Conservation (phyloP, 257 asterid species). For the Knoxia roxburghii region DNA sequence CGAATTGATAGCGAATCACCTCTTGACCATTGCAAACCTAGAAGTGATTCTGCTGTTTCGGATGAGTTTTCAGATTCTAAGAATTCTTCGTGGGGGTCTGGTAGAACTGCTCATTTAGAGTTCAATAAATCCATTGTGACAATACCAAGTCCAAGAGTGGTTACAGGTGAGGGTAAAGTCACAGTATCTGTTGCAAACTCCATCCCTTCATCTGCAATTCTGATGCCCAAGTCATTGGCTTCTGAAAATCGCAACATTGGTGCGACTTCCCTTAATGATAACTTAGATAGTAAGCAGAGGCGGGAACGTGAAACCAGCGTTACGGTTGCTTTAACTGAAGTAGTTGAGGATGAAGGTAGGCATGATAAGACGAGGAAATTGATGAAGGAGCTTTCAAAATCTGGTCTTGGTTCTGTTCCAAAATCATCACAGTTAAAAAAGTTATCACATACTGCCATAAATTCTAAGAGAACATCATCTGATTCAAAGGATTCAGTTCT, state of each 20-base stretch:
- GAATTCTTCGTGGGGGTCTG: conserved; percentile 37
- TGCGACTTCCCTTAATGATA: conserved; percentile 34
- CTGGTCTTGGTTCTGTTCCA: conserved; percentile 28
- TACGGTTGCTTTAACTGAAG: conserved; percentile 42
- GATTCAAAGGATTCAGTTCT: conserved; percentile 45
- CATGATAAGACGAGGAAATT: conserved; percentile 53
- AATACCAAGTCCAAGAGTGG: conserved; percentile 32
- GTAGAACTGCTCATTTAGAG: conserved; percentile 45
- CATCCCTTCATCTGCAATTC: conserved; percentile 32
- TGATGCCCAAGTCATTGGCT: conserved; percentile 38
- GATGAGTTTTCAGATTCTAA: conserved; percentile 47
- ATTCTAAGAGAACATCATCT: conserved; percentile 43
- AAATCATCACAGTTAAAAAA: conserved; percentile 45
- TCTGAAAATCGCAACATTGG: conserved; percentile 24
- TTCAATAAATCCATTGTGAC: conserved; percentile 33
- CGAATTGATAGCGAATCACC: conserved; percentile 42
- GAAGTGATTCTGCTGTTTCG: conserved; percentile 35
- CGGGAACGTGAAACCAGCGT: conserved; percentile 43
- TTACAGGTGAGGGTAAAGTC: conserved; percentile 42
- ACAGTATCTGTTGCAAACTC: conserved; percentile 44
- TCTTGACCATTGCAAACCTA: conserved; percentile 29
- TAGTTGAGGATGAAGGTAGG: conserved; percentile 46
- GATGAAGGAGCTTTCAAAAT: conserved; percentile 54
- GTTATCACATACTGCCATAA: conserved; percentile 43
- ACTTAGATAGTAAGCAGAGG: conserved; percentile 34